Base-by-base conservation (phyloP, 257 asterid genomes). In the Craterostigma plantagineum region DNA sequence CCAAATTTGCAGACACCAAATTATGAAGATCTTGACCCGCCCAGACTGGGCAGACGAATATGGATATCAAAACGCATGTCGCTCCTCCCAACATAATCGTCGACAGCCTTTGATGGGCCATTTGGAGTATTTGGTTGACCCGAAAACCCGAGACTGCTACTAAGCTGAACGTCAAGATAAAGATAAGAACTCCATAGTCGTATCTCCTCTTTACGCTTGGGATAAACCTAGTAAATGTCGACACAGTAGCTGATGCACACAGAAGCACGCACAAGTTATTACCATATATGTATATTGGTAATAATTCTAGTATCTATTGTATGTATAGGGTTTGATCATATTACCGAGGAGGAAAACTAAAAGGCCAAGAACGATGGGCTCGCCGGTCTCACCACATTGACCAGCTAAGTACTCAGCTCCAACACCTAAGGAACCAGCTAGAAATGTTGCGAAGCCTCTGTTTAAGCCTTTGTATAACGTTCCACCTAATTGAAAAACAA, bases 1-100 rank as follows among this genome's bases (percentile, higher is more conserved):
- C 73, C 1, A 84, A 27, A 52, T 80, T 75, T 9, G 33, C 35
- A 49, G 72, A 59, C 14, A 65, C 3, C 11, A 64, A 38, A 12
- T 54, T 54, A 42, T 84, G 96, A 54, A 84, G 50, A 65, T 84
- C 93, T 42, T 63, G 69, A 9, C 95, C 95, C 14, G 95, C 95
- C 95, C 95, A 84, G 30, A 68, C 96, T 1, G 96, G 96, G 57
- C 50, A 66, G 35, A 68, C 30, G 58, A 59, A 55, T 15, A 74
- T 23, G 55, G 93, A 84, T 15, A 72, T 57, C 0, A 72, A 13
- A 45, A 84, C 61, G 35, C 96, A 84, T 0, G 90, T 56, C 0
- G 68, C 73, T 30, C 59, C 78, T 2, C 93, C 96, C 16, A 79
- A 60, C 11, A 73, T 54, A 14, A 79, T 68, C 0, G 92, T 76